Evolutionary conservation across 1,139 yeast species (phyloP), one percentile per base, ranked within the genome.

Genomic region (Magnusiomyces suaveolens): DNA sequence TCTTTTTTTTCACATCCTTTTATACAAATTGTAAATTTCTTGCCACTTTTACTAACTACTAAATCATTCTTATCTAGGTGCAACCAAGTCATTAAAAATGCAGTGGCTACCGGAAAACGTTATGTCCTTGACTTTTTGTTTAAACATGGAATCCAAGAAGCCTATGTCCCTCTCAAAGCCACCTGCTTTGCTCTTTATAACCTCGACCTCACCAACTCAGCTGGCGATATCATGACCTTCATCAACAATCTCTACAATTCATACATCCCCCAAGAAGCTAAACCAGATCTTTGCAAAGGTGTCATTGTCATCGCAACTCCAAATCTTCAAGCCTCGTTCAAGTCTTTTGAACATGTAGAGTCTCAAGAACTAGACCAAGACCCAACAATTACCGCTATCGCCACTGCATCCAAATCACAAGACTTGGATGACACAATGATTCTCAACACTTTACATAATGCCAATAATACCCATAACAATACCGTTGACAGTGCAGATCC

Each of bases 161-260:
- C 48, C 10, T 46, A 46, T 25, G 48, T 46, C 16, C 48, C 48
- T 25, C 38, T 46, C 10, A 16, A 18, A 18, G 16, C 48, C 2
- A 29, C 38, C n/a, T 26, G 38, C 18, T 46, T 46, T 46, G 48
- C 48, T 2, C 23, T 26, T 18, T 46, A 46, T n/a, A 21, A 46
- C 23, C 38, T 46, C 23, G 48, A 46, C 38, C 48, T 26, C 23
- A 32, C 48, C n/a, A 14, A n/a, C 3, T 26, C 33, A 16, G 38
- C 36, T 18, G 36, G 33, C 3, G 38, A 46, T n/a, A 46, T 32
- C 16, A 32, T 46, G 36, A 32, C 21, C 14, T 46, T 25, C 21
- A 46, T 46, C 23, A 26, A 46, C 38, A 26, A 46, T 18, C 48
- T 26, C 24, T 46, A 46, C 48, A 24, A 25, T 18, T 32, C 48